These are phyloP conservation scores for Kewa caespitosa DNA, from an alignment of 179 eudicot species.

Conservation along the genomic window DNA sequence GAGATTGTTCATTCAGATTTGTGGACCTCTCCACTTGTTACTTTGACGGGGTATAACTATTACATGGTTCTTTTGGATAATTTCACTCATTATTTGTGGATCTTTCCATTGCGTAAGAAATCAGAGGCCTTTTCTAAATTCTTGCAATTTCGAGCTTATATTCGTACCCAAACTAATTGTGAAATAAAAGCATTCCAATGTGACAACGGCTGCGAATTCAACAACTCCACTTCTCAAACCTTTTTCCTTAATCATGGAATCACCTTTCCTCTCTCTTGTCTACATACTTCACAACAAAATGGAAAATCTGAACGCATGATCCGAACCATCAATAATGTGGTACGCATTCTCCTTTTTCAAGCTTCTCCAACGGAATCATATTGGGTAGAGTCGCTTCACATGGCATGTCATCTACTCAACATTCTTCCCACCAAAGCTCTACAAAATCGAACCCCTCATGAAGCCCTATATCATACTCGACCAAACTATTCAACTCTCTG, in stretches of 20 bases:
- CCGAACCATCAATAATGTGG: background rate
- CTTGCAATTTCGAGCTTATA: background rate
- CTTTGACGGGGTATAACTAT: background rate
- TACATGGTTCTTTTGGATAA: background rate
- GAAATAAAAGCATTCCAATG: conserved; percentile 2
- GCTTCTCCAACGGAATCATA: too few species aligned
- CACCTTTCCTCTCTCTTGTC: background rate
- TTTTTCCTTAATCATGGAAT: background rate
- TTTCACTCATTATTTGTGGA: background rate
- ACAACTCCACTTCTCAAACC: background rate
- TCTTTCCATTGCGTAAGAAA: background rate
- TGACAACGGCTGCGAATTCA: background rate
- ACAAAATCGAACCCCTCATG: background rate
- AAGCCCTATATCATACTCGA: background rate
- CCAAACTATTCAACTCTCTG: background rate
- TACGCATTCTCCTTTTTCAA: background rate
- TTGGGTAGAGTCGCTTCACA: background rate
- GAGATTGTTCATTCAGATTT: background rate
- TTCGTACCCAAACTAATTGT: background rate
- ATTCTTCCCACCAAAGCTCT: background rate
- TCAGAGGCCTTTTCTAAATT: background rate
- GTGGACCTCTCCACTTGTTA: background rate
- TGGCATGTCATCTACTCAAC: background rate
- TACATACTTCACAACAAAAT: background rate
- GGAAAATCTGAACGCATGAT: background rate